Evolutionary conservation across 148 eudicot genomes (phyloP).

Genomic region (Beta vulgaris): DNA sequence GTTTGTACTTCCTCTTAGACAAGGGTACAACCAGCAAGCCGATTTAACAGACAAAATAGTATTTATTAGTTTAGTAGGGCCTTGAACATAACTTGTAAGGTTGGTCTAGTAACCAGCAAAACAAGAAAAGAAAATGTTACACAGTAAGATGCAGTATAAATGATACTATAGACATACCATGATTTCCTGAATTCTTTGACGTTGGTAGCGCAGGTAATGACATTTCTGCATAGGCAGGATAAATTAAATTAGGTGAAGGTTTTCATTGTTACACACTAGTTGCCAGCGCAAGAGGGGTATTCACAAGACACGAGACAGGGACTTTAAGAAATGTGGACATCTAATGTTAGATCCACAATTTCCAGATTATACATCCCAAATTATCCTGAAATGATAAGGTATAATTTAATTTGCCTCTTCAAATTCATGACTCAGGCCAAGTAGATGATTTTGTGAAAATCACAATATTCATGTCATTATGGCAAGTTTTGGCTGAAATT

Average conservation of each 20-base stretch:
- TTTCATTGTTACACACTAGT: neutral
- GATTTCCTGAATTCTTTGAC: conserved; percentile 47
- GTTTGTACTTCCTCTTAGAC: neutral
- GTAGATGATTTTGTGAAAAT: neutral
- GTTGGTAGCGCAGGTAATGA: conserved; percentile 89
- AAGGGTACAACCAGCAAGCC: neutral
- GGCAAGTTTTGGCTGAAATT: neutral
- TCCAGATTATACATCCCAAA: neutral
- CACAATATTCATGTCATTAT: neutral
- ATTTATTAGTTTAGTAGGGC: neutral
- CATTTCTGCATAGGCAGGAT: conserved; percentile 67
- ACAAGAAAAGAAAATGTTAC: neutral
- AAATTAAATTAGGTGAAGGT: conserved; percentile 7
- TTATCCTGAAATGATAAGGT: neutral
- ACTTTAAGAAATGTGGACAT: neutral
- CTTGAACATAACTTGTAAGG: neutral
- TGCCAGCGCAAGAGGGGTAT: neutral
- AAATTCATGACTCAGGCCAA: neutral
- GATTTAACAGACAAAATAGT: neutral
- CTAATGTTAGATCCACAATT: neutral
- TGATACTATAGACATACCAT: conserved; percentile 38
- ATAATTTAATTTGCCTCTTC: neutral
- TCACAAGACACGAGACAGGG: neutral
- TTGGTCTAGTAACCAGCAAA: neutral
- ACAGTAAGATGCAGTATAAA: neutral